Percentiles rank a stretch among this genome's conserved stretches.
phyloP scores from a whole-genome alignment of 1,284 basidiomycete species.

The Malassezia furfur region DNA sequence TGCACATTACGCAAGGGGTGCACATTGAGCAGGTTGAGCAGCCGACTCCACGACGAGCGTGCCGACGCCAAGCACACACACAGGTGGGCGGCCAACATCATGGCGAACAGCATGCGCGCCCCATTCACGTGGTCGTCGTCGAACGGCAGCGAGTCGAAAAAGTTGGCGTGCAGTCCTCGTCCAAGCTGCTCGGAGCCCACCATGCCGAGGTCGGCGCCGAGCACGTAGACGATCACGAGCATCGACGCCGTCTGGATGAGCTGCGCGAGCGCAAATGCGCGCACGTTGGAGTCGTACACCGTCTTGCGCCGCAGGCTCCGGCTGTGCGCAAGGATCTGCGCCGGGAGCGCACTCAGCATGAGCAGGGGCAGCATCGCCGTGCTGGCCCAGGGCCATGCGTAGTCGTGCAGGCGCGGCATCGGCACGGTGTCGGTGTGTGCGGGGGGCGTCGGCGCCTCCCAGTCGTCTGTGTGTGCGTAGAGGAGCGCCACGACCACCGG shows the following conservation, averaged over 20 bases:
- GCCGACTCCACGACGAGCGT: slow-evolving; percentile 37
- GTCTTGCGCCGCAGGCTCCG: slow-evolving; percentile 35
- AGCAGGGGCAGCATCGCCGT: slow-evolving; percentile 42
- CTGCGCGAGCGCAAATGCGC: slow-evolving; percentile 37
- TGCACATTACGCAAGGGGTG: slow-evolving; percentile 24
- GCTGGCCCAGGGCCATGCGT: slow-evolving; percentile 32
- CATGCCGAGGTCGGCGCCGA: slow-evolving; percentile 25
- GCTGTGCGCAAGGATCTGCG: slow-evolving; percentile 43
- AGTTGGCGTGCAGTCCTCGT: slow-evolving; percentile 30
- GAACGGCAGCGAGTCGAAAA: slow-evolving; percentile 34
- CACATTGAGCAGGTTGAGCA: slow-evolving; percentile 30
- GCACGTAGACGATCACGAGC: slow-evolving; percentile 23
- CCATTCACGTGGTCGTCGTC: slow-evolving; percentile 34
- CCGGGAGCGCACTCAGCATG: slow-evolving; percentile 37
- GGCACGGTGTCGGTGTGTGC: neutral
- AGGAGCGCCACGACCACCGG: slow-evolving; percentile 30
- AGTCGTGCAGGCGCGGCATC: neutral
- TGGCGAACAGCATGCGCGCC: slow-evolving; percentile 28
- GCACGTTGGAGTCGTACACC: slow-evolving; percentile 37
- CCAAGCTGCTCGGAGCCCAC: slow-evolving; percentile 31
- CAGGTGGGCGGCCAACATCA: slow-evolving; percentile 35
- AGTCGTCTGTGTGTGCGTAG: slow-evolving; percentile 26
- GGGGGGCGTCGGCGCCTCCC: neutral
- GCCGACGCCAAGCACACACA: slow-evolving; percentile 39
- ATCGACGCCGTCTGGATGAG: slow-evolving; percentile 31